phyloP scores from a whole-genome alignment of 1,284 basidiomycete species.

The Apiotrichum sp. region DNA sequence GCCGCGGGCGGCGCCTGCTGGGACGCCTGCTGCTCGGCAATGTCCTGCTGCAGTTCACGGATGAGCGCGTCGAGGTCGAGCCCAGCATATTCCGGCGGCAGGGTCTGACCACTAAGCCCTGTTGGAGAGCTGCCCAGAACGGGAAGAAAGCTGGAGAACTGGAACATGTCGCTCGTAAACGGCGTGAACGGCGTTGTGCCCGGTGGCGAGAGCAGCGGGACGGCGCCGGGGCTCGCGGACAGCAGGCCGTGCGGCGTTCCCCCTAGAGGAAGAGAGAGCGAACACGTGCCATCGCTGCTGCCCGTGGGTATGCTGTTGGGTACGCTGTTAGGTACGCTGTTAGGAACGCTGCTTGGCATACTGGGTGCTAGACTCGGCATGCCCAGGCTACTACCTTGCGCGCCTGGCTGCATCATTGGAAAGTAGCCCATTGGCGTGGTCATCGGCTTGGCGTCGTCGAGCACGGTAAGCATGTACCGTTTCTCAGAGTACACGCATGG shows the following conservation, averaged over 20 bases:
- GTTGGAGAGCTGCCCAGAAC: not conserved
- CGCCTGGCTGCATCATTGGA: no score
- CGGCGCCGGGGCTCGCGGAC: conserved; percentile 1
- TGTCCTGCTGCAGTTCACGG: not conserved
- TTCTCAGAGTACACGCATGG: conserved; percentile 13
- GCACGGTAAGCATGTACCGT: not conserved
- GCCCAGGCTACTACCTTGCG: no score
- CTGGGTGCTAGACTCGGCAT: no score
- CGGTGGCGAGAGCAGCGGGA: not conserved
- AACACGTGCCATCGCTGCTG: not conserved
- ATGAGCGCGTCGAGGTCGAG: conserved; percentile 10
- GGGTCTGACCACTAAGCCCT: not conserved
- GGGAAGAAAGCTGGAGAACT: not conserved
- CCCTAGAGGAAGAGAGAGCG: not conserved
- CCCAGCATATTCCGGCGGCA: not conserved
- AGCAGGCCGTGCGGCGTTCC: not conserved
- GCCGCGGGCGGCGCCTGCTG: not conserved
- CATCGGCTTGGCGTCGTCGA: not conserved
- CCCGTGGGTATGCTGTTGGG: not conserved
- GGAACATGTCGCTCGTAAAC: not conserved
- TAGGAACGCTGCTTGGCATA: no score
- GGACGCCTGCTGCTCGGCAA: not conserved
- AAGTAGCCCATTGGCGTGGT: no score
- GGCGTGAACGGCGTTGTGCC: no score
- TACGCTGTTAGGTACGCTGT: not conserved